Evolutionary conservation across 345 rosid species (phyloP).

Genomic region (Geranium rotundifolium): DNA sequence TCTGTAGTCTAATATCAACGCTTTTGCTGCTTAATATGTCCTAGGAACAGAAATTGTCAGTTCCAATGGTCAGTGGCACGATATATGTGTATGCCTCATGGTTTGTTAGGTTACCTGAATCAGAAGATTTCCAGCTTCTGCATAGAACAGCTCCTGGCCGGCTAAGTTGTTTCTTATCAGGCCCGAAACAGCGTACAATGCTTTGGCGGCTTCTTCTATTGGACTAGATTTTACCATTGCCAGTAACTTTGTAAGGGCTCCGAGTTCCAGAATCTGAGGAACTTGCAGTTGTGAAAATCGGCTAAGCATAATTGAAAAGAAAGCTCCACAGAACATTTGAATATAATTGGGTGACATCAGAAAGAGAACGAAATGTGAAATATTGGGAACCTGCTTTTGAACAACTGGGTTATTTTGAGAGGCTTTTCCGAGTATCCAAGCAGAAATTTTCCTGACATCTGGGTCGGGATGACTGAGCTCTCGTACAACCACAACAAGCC

Average conservation of each 20-base stretch:
- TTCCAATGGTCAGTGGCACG: neutral
- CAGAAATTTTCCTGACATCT: slow-evolving; percentile 63
- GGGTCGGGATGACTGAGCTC: slow-evolving; percentile 61
- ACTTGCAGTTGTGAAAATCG: slow-evolving; percentile 5
- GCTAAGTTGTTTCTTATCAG: slow-evolving; percentile 57
- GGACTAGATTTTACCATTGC: slow-evolving; percentile 57
- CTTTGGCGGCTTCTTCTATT: slow-evolving; percentile 75
- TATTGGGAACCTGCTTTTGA: slow-evolving; percentile 55
- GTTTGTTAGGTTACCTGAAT: slow-evolving; percentile 55
- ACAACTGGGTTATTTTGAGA: slow-evolving; percentile 78
- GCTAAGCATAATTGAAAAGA: slow-evolving; percentile 1
- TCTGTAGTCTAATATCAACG: slow-evolving; percentile 51
- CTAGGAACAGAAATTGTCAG: neutral
- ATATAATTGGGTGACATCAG: neutral
- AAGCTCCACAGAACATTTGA: neutral
- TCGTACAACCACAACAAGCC: slow-evolving; percentile 38
- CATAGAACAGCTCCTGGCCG: slow-evolving; percentile 66
- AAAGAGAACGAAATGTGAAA: slow-evolving; percentile 1
- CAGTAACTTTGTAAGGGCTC: slow-evolving; percentile 50
- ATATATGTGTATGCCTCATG: neutral
- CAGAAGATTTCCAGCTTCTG: slow-evolving; percentile 71
- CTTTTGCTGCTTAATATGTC: slow-evolving; percentile 38
- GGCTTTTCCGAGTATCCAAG: slow-evolving; percentile 95
- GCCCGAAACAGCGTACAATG: slow-evolving; percentile 80
- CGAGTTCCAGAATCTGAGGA: slow-evolving; percentile 64